Evolutionary conservation across 495 filamentous ascomycete genomes (phyloP).

Genomic region (Penicillium cinerascens): DNA sequence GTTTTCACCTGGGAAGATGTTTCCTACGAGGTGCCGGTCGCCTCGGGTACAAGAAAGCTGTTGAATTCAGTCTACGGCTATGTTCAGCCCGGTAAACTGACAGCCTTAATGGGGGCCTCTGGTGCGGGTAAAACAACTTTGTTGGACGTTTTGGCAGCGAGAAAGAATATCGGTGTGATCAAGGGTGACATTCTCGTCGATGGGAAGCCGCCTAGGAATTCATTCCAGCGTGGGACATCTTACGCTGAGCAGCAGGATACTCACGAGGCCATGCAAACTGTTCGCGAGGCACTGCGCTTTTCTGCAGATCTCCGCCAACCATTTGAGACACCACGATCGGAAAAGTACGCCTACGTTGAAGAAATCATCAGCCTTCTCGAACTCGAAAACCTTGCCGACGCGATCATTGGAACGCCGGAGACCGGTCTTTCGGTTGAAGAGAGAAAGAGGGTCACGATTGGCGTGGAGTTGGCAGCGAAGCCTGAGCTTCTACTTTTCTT

Average conservation of each 20-base stretch:
- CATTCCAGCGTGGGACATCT: slow-evolving; percentile 75
- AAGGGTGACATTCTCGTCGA: slow-evolving; percentile 72
- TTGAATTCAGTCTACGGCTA: slow-evolving; percentile 73
- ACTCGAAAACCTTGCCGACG: slow-evolving; percentile 79
- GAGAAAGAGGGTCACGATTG: slow-evolving; percentile 86
- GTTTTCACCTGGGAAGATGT: slow-evolving; percentile 51
- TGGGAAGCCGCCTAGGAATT: slow-evolving; percentile 58
- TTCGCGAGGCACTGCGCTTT: slow-evolving; percentile 81
- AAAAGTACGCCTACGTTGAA: slow-evolving; percentile 83
- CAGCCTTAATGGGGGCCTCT: slow-evolving; percentile 79
- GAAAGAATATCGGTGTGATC: slow-evolving; percentile 79
- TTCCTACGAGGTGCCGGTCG: slow-evolving; percentile 64
- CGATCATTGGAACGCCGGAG: slow-evolving; percentile 74
- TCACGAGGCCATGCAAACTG: slow-evolving; percentile 72
- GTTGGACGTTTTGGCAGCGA: slow-evolving; percentile 69
- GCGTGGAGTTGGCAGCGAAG: slow-evolving; percentile 81
- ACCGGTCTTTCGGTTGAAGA: slow-evolving; percentile 87
- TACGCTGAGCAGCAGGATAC: slow-evolving; percentile 85
- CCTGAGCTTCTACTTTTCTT: slow-evolving; percentile 83
- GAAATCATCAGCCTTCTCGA: slow-evolving; percentile 76
- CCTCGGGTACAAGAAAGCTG: slow-evolving; percentile 62
- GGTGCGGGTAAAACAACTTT: slow-evolving; percentile 88
- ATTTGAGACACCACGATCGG: slow-evolving; percentile 58
- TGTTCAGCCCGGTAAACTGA: slow-evolving; percentile 73
- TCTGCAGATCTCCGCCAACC: slow-evolving; percentile 80